These are phyloP conservation scores for Erucastrum elatum DNA, from an alignment of 345 rosid species.

Conservation along the genomic window DNA sequence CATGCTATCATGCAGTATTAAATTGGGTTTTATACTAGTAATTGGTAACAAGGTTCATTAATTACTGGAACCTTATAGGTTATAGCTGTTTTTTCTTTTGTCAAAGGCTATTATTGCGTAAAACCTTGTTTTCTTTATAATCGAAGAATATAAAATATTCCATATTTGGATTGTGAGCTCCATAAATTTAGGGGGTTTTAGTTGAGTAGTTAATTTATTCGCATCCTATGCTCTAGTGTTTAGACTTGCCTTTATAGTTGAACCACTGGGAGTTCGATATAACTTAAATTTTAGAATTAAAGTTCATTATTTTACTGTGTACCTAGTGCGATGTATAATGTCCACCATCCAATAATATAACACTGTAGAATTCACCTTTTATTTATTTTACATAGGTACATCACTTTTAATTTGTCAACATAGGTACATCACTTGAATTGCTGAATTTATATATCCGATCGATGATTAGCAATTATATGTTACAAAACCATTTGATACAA, in stretches of 20 bases:
- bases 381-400: neutral
- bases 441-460: neutral
- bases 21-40: neutral
- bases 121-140: neutral
- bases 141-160: slow-evolving; percentile 22
- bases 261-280: neutral
- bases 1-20: slow-evolving; percentile 14
- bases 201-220: slow-evolving; percentile 28
- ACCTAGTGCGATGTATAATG: neutral
- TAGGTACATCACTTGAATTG: neutral
- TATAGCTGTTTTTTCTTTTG: neutral
- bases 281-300: neutral
- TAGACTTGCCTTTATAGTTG: slow-evolving; percentile 27
- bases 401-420: neutral
- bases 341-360: neutral
- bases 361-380: neutral
- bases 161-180: slow-evolving; percentile 25
- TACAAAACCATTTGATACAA: neutral
- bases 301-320: neutral
- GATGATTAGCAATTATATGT: neutral
- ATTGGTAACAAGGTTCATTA: slow-evolving; percentile 1
- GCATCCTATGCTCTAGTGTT: slow-evolving; percentile 8
- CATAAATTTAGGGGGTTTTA: slow-evolving; percentile 37
- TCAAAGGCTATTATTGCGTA: neutral
- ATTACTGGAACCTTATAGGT: slow-evolving; percentile 10